Conservation (phyloP, 2,329 filamentous ascomycete species). For the Colletotrichum cordylinicola region DNA sequence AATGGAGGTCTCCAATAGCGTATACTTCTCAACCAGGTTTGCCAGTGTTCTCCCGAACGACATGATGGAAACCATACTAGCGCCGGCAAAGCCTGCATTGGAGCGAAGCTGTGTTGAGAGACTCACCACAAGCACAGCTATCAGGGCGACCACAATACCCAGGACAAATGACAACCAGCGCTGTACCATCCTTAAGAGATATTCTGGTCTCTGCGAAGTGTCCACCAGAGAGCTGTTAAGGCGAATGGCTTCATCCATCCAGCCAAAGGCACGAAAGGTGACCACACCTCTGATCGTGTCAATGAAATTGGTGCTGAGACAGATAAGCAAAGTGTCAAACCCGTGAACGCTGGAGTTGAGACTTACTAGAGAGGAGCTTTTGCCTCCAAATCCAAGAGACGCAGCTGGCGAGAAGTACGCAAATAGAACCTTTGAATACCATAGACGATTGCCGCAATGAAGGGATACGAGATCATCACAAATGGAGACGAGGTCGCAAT, state of each 20-base stretch:
- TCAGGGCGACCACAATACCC: constrained; percentile 51
- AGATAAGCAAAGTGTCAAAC: not conserved
- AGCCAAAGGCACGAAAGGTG: constrained; percentile 63
- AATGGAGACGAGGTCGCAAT: constrained; percentile 49
- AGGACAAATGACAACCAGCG: constrained; percentile 61
- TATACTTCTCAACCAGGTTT: constrained; percentile 36
- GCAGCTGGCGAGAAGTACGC: constrained; percentile 63
- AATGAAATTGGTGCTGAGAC: constrained; percentile 52
- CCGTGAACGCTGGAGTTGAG: not conserved
- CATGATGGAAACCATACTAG: constrained; percentile 42
- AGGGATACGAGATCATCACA: constrained; percentile 54
- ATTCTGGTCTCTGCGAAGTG: constrained; percentile 60
- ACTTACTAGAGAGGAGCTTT: constrained; percentile 58
- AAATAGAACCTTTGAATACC: constrained; percentile 63
- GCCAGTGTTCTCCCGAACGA: constrained; percentile 35
- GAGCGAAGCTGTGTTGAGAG: constrained; percentile 49
- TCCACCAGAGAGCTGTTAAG: constrained; percentile 55
- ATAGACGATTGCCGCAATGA: constrained; percentile 51
- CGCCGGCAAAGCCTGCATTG: constrained; percentile 42
- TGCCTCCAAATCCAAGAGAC: constrained; percentile 67
- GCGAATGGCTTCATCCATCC: constrained; percentile 45
- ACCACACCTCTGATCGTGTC: constrained; percentile 60
- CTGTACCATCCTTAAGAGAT: constrained; percentile 62
- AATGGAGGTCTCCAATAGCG: constrained; percentile 32
- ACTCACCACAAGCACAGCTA: constrained; percentile 53